These are phyloP conservation scores for Colletotrichum liaoningense DNA, from an alignment of 2,329 filamentous ascomycete genomes.

Conservation along the genomic window DNA sequence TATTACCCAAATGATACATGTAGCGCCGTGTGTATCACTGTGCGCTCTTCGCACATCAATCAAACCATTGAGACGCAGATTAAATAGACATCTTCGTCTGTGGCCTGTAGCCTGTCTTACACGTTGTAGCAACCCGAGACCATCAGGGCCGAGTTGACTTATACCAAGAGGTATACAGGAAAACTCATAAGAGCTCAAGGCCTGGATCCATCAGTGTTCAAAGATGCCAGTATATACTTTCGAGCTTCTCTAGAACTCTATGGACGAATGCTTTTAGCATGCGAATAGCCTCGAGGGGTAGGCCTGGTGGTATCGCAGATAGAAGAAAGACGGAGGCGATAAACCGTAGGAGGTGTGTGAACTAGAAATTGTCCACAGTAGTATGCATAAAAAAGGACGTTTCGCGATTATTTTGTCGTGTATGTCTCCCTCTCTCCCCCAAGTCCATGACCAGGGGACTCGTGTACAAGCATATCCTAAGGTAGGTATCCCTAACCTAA, in stretches of 20 bases:
- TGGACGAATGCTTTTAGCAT: not conserved
- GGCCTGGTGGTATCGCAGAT: not conserved
- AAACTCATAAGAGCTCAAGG: not conserved
- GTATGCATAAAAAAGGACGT: conserved; percentile 7
- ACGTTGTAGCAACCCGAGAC: too few species aligned
- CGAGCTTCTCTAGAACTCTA: not conserved
- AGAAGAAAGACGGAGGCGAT: not conserved
- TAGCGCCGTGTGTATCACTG: too few species aligned
- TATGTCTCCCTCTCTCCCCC: conserved; percentile 10
- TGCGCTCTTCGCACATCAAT: too few species aligned
- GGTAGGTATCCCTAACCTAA: conserved; percentile 1
- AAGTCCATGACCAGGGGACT: not conserved
- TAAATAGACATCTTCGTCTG: too few species aligned
- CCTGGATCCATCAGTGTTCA: not conserved
- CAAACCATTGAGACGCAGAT: too few species aligned
- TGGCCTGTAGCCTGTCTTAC: too few species aligned
- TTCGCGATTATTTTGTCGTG: conserved; percentile 29
- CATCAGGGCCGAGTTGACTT: not conserved
- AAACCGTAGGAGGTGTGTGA: not conserved
- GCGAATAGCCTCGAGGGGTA: too few species aligned
- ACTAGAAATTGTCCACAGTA: not conserved
- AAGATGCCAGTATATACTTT: not conserved
- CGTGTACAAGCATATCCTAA: conserved; percentile 18
- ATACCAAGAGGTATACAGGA: not conserved
- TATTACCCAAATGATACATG: too few species aligned